Conservation (phyloP, 192 early-diverging fungal species). For the Entomortierella lignicola region DNA sequence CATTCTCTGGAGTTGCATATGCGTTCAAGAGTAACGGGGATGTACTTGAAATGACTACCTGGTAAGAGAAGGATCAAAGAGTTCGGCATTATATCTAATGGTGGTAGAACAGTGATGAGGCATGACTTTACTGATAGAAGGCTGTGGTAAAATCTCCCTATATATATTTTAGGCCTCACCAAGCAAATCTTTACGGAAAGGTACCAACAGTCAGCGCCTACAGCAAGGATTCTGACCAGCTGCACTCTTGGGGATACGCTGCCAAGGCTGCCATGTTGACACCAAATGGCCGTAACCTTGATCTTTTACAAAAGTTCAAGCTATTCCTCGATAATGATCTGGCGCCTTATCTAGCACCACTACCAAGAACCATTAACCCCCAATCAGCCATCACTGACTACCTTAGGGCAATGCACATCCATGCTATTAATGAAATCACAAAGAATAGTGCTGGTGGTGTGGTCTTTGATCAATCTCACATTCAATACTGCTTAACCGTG, state of each 20-base stretch:
- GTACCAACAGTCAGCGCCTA: conserved; percentile 54
- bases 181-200: conserved; percentile 59
- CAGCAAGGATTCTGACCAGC: conserved; percentile 39
- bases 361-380: conserved; percentile 50
- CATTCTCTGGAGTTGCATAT: conserved; percentile 62
- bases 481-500: conserved; percentile 59
- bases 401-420: conserved; percentile 51
- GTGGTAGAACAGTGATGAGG: not conserved
- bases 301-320: conserved; percentile 58
- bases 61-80: conserved; percentile 31
- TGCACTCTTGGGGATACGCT: conserved; percentile 62
- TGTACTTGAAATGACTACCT: conserved; percentile 59
- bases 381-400: conserved; percentile 49
- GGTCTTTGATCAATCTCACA: conserved; percentile 34
- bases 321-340: conserved; percentile 52
- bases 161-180: conserved; percentile 38
- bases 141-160: not conserved
- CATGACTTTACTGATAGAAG: not conserved
- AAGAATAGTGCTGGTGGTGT: conserved; percentile 58
- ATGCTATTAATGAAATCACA: conserved; percentile 52
- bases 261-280: conserved; percentile 49
- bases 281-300: conserved; percentile 47
- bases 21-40: conserved; percentile 59
- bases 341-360: conserved; percentile 51
- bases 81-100: not conserved